A percentile compares a stretch with the other conserved stretches of the same genome.
phyloP scores from a whole-genome alignment of 2,329 filamentous ascomycete species.

The Paramyrothecium sp. region DNA sequence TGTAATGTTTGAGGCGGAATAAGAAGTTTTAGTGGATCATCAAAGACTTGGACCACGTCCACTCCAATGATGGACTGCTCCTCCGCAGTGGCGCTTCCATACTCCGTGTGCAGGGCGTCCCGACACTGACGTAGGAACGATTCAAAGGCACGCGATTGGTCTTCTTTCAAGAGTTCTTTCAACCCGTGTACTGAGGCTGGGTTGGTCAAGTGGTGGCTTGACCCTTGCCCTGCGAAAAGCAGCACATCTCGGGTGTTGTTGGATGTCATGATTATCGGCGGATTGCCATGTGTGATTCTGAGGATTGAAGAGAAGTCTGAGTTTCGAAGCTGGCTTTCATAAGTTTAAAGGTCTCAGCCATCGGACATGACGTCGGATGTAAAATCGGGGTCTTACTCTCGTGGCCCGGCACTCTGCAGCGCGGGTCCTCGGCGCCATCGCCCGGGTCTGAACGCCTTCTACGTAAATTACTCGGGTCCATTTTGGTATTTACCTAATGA shows the following conservation, averaged over 20 bases:
- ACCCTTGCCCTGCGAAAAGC: conserved; percentile 8
- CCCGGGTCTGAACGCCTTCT: not conserved
- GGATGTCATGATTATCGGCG: not conserved
- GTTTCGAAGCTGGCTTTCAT: not conserved
- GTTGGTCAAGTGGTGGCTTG: conserved; percentile 5
- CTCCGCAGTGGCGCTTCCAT: not conserved
- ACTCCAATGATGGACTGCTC: not conserved
- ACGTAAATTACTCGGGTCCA: not conserved
- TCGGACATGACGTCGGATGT: not conserved
- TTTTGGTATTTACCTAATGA: not conserved
- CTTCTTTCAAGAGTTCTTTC: not conserved
- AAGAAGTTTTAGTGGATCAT: conserved; percentile 1
- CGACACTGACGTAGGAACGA: conserved; percentile 3
- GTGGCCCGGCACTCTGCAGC: not conserved
- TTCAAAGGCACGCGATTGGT: not conserved
- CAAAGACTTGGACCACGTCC: not conserved
- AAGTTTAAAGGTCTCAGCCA: not conserved
- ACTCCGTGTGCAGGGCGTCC: not conserved
- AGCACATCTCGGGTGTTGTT: conserved; percentile 1
- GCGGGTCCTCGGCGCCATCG: not conserved
- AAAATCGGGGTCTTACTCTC: not conserved
- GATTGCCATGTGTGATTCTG: not conserved
- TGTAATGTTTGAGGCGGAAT: conserved; percentile 1
- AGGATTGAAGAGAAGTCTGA: not conserved
- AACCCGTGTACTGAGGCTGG: not conserved